Conservation (phyloP, 805 yeast genomes). For the Starmerella floris region DNA sequence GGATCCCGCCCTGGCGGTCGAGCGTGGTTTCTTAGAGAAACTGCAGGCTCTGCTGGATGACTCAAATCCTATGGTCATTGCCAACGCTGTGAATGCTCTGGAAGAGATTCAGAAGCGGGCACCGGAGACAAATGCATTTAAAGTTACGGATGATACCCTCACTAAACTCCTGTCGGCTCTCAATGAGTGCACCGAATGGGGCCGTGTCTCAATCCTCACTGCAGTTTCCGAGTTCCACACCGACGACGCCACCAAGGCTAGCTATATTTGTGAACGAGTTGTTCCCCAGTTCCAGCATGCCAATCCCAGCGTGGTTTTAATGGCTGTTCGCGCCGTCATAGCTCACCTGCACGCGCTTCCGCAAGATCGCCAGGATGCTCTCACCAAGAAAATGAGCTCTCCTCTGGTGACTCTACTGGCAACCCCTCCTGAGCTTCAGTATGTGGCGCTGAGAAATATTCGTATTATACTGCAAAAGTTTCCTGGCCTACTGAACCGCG, state of each 20-base stretch:
- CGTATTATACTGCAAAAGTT: constrained; percentile 78
- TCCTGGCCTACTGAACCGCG: constrained; percentile 64
- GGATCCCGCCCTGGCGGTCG: constrained; percentile 65
- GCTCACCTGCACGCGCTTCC: constrained; percentile 37
- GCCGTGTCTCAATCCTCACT: constrained; percentile 75
- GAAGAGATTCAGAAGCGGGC: constrained; percentile 68
- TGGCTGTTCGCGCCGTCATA: constrained; percentile 68
- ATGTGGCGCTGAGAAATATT: constrained; percentile 81
- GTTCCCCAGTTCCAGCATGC: constrained; percentile 94
- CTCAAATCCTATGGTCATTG: constrained; percentile 92
- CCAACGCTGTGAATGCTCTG: constrained; percentile 78
- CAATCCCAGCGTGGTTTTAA: constrained; percentile 84
- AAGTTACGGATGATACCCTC: constrained; percentile 30
- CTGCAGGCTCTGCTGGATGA: constrained; percentile 62
- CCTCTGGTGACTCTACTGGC: constrained; percentile 80
- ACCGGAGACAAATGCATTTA: constrained; percentile 37
- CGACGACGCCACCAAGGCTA: constrained; percentile 48
- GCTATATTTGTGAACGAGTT: constrained; percentile 74
- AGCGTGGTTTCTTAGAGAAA: constrained; percentile 68
- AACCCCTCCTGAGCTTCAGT: constrained; percentile 88
- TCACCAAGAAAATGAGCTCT: constrained; percentile 61
- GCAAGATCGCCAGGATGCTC: constrained; percentile 28
- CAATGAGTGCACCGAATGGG: constrained; percentile 99
- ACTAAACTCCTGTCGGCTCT: constrained; percentile 62
- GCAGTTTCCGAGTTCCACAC: constrained; percentile 65